Evolutionary conservation across 2,329 filamentous ascomycete species (phyloP), one percentile per base, ranked within the genome.

Genomic region (Venturia effusa): DNA sequence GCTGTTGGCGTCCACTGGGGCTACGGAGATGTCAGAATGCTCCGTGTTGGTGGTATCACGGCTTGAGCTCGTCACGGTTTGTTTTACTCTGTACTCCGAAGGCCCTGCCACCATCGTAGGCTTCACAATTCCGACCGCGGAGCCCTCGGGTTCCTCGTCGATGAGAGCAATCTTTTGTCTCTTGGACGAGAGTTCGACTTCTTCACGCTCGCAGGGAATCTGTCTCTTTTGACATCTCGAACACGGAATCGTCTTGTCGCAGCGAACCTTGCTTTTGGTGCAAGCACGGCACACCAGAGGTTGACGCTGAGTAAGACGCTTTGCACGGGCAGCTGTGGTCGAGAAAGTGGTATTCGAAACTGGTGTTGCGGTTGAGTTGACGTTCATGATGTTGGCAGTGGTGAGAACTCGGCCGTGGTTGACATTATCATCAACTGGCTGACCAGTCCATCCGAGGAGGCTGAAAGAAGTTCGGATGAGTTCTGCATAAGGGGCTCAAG

Each of bases 241-340:
- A 30, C 67, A 68, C 13, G 67, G 67, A 19, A 68, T 59, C 17
- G 61, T 60, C 61, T 68, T 68, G 59, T 68, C 67, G 48, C 67
- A 68, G 22, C 64, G 65, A 17, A 68, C 66, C 34, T 68, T 68
- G 27, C 67, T 59, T 22, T 65, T 59, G 3, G 67, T 66, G 61
- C 67, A 68, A 41, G 59, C 59, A 32, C 59, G 59, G n/a, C 59
- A 61, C 15, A 45, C 59, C 19, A 61, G 34, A 61, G 59, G 59
- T 8, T 45, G 59, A 2, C 59, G 59, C 11, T 61, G 59, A 3
- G 59, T 61, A 13, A 27, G 34, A n/a, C 59, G 59, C 40, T 61
- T 61, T n/a, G 7, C 40, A 19, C 34, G 8, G 15, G 7, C 32
- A 41, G 15, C n/a, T 17, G 59, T 40, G 15, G 37, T 5, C 27